Evolutionary conservation across 352 stramenopile species (phyloP).

Genomic region (Pythium brachiatum): DNA sequence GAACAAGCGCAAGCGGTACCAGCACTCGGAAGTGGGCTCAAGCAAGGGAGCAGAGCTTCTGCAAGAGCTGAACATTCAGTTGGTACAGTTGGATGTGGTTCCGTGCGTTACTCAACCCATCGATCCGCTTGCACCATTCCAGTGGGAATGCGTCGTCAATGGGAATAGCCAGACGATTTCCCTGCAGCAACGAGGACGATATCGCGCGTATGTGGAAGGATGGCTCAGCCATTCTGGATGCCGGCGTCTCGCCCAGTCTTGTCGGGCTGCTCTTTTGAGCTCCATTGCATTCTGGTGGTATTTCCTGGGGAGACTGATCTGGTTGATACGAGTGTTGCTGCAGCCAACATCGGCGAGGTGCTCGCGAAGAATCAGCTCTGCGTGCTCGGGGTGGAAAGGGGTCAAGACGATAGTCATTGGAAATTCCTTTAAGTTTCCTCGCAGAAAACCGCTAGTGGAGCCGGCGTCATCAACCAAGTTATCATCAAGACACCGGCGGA

Average conservation of each 20-base stretch:
- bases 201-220: conserved; percentile 35
- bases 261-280: conserved; percentile 2
- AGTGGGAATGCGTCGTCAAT: conserved; percentile 25
- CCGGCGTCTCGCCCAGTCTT: not conserved
- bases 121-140: conserved; percentile 25
- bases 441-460: conserved; percentile 37
- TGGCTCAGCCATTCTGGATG: conserved; percentile 8
- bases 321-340: conserved; percentile 6
- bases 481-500: conserved; percentile 24
- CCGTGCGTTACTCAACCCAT: conserved; percentile 11
- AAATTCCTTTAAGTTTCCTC: conserved; percentile 33
- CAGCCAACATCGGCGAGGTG: conserved; percentile 34
- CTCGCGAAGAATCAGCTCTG: conserved; percentile 35
- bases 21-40: conserved; percentile 25
- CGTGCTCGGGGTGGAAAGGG: conserved; percentile 35
- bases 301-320: not conserved
- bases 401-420: conserved; percentile 33
- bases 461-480: conserved; percentile 22
- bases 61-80: conserved; percentile 23
- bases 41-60: conserved; percentile 24
- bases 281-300: not conserved
- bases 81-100: conserved; percentile 17
- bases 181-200: conserved; percentile 29
- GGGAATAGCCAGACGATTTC: conserved; percentile 11
- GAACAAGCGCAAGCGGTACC: conserved; percentile 29